phyloP scores from a whole-genome alignment of 192 early-diverging fungal species.

The Coemansia sp. region DNA sequence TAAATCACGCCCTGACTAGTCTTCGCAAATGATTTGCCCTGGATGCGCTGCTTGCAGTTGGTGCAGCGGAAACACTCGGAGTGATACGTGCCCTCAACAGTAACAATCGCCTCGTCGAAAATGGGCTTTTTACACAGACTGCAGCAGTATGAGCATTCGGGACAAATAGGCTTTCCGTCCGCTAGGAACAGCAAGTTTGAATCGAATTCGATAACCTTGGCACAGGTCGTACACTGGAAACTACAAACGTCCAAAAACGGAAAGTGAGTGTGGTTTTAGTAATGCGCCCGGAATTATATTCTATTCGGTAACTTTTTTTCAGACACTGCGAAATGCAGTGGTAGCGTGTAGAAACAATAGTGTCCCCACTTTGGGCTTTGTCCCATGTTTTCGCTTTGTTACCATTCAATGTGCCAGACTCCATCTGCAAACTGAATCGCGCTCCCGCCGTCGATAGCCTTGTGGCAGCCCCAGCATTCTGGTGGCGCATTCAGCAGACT shows the following conservation, averaged over 20 bases:
- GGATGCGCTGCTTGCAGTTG: conserved; percentile 68
- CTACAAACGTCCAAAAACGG: conserved; percentile 24
- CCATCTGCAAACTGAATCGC: conserved; percentile 79
- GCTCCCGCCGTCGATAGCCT: conserved; percentile 69
- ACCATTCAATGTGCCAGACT: conserved; percentile 81
- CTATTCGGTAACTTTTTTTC: too few relatives aligned
- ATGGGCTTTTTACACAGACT: conserved; percentile 69
- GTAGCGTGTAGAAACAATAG: background rate
- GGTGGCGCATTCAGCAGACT: conserved; percentile 32
- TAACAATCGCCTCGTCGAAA: conserved; percentile 81
- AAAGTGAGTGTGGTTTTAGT: conserved; percentile 3
- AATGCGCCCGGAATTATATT: too few relatives aligned
- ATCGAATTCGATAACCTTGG: conserved; percentile 68
- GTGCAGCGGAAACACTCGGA: conserved; percentile 78
- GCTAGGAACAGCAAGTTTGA: conserved; percentile 72
- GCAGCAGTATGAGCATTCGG: conserved; percentile 78
- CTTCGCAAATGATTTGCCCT: conserved; percentile 76
- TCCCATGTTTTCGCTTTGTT: conserved; percentile 8
- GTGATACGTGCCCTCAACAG: conserved; percentile 77
- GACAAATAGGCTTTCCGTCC: conserved; percentile 80
- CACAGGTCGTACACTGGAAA: conserved; percentile 77
- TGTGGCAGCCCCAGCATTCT: conserved; percentile 67
- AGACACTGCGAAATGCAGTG: too few relatives aligned
- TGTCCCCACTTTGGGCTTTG: background rate
- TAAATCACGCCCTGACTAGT: conserved; percentile 75